Conservation (phyloP, 169 alveolate species). For the Plasmodium chabaudi region DNA sequence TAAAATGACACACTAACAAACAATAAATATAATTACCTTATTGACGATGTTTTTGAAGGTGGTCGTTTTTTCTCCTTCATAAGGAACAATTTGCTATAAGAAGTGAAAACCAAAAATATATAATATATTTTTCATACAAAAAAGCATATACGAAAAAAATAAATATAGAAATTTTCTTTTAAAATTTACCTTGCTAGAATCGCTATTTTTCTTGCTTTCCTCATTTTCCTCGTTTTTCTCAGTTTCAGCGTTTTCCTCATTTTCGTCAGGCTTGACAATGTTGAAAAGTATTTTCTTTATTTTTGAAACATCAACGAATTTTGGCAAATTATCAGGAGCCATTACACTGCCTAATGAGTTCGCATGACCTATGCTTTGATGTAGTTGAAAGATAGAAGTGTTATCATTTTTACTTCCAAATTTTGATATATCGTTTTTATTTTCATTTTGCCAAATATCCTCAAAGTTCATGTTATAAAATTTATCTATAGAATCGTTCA, state of each 20-base stretch:
- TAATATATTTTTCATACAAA: neutral
- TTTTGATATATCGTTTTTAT: slow-evolving; percentile 28
- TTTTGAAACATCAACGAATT: slow-evolving; percentile 72
- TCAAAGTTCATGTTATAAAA: slow-evolving; percentile 71
- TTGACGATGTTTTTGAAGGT: slow-evolving; percentile 45
- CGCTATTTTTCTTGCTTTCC: neutral
- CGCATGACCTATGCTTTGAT: slow-evolving; percentile 19
- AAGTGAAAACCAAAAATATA: slow-evolving; percentile 2
- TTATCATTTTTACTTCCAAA: slow-evolving; percentile 37
- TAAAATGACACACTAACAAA: neutral
- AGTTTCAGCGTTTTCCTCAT: slow-evolving; percentile 1
- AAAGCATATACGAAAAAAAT: too few species aligned
- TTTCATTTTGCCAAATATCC: slow-evolving; percentile 64
- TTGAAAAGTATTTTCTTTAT: slow-evolving; percentile 50
- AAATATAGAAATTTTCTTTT: too few species aligned
- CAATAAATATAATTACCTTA: slow-evolving; percentile 15
- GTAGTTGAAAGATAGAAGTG: slow-evolving; percentile 32
- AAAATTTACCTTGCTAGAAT: neutral
- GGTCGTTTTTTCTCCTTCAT: slow-evolving; percentile 58
- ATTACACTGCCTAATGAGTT: slow-evolving; percentile 24
- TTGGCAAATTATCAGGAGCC: slow-evolving; percentile 31
- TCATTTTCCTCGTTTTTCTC: neutral
- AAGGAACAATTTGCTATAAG: slow-evolving; percentile 41
- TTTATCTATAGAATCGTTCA: slow-evolving; percentile 69
- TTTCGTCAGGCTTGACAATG: slow-evolving; percentile 57